Percentiles rank a stretch among this genome's conserved stretches.
phyloP scores from a whole-genome alignment of 176 grass and related monocot species.

The Elaeis guineensis region DNA sequence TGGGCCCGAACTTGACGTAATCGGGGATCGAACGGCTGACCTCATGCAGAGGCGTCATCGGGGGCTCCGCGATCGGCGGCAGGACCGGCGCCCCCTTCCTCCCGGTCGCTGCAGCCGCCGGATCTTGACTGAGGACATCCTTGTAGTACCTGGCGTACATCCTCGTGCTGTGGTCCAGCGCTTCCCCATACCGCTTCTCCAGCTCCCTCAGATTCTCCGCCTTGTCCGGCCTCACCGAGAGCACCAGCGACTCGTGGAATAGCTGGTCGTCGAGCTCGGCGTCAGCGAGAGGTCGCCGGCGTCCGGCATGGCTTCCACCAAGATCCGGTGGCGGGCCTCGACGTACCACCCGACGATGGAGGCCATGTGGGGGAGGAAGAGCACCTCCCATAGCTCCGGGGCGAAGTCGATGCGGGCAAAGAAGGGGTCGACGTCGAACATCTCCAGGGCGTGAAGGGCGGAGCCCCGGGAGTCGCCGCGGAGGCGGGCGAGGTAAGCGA shows the following conservation, averaged over 20 bases:
- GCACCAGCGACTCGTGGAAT: neutral
- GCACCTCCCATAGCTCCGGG: neutral
- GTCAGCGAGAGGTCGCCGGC: neutral
- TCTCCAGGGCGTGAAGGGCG: neutral
- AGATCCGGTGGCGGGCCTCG: neutral
- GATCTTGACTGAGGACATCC: neutral
- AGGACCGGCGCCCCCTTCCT: neutral
- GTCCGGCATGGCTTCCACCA: neutral
- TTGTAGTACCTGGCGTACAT: neutral
- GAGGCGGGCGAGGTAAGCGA: neutral
- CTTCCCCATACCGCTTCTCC: neutral
- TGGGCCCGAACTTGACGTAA: neutral
- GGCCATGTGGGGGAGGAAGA: neutral
- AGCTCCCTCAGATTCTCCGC: neutral
- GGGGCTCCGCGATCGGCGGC: neutral
- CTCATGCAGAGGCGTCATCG: neutral
- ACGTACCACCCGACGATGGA: neutral
- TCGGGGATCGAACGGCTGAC: neutral
- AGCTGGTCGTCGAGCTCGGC: neutral
- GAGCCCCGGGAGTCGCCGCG: neutral
- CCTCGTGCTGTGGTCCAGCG: neutral
- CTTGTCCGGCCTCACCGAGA: neutral
- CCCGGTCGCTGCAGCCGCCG: no score
- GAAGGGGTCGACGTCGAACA: neutral
- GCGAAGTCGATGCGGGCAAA: conserved; percentile 3